Base-by-base conservation (phyloP, 1,139 yeast genomes). In the Hyphopichia wangnamkhiaoensis region DNA sequence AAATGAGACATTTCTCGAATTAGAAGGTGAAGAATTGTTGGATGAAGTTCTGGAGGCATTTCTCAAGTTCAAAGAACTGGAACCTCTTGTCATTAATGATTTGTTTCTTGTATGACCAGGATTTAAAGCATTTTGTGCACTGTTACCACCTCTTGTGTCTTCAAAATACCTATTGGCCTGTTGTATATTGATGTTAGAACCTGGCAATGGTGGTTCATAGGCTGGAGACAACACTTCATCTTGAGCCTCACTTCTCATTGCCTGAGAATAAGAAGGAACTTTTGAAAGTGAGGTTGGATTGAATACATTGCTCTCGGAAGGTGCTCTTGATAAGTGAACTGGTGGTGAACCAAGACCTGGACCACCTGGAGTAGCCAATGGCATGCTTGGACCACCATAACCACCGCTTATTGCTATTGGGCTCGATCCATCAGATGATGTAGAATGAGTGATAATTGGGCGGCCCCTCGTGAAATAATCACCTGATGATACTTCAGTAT, bases 251-350 rank as follows among this genome's bases (percentile, higher is more conserved):
- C 76, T 60, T 48, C 71, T 73, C 57, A 83, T 65, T 0, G 98
- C 97, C 33, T 88, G 83, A 8, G 76, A 75, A 59, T 91, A 91
- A 0, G 95, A 80, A 0, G 98, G 98, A 3, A 90, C 95, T 41
- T 79, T 66, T 13, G 84, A 80, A 48, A 90, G 56, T 31, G 34
- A 49, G 13, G 48, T 54, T 32, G 43, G 49, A 34, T 43, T 53
- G 24, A 46, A 40, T 47, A 46, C 36, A 34, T 46, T 39, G 24
- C 46, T 37, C 27, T 64, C 74, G 0, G 90, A 82, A 33, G 73
- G 74, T 1, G 70, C 79, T 39, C 91, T 66, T 1, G 90, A 82
- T 37, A 82, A 58, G 52, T 84, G 82, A 12, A 61, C 52, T 0
- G 76, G 79, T 1, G 88, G 86, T 1, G 86, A 69, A 8, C 54